Conservation (phyloP, 2,329 filamentous ascomycete species). For the Trichoderma semiorbis region DNA sequence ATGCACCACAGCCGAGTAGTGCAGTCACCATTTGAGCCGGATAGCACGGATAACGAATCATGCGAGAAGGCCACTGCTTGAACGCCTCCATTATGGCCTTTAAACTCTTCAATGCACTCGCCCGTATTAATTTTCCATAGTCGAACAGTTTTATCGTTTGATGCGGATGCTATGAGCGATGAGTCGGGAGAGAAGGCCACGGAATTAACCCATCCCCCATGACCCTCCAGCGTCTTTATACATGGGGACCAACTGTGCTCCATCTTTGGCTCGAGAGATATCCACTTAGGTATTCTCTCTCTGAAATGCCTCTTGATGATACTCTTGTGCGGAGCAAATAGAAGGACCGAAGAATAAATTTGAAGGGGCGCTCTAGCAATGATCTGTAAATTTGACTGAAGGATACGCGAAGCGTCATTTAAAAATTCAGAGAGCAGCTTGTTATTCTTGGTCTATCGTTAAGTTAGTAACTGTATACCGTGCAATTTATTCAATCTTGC, state of each 20-base stretch:
- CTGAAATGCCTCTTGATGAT: neutral
- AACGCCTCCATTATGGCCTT: fast-evolving
- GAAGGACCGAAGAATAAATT: neutral
- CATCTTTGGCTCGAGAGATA: neutral
- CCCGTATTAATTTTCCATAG: neutral
- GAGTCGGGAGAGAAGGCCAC: slow-evolving; percentile 9
- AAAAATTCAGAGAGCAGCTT: neutral
- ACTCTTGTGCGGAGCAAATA: neutral
- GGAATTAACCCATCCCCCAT: neutral
- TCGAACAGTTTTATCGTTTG: neutral
- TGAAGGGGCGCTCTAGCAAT: neutral
- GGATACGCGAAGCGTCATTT: neutral
- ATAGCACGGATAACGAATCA: neutral
- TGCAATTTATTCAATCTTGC: too few species aligned
- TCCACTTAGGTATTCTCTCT: neutral
- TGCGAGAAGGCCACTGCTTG: neutral
- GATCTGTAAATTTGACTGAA: neutral
- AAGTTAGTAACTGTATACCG: too few species aligned
- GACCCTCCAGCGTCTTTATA: neutral
- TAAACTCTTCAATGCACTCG: too few species aligned
- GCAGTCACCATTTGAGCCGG: fast-evolving
- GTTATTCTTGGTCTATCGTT: neutral
- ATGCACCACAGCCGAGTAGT: neutral
- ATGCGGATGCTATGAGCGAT: neutral
- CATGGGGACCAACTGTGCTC: neutral